phyloP scores from a whole-genome alignment of 371 early-diverging fungal genomes.

The Synchytrium microbalum region DNA sequence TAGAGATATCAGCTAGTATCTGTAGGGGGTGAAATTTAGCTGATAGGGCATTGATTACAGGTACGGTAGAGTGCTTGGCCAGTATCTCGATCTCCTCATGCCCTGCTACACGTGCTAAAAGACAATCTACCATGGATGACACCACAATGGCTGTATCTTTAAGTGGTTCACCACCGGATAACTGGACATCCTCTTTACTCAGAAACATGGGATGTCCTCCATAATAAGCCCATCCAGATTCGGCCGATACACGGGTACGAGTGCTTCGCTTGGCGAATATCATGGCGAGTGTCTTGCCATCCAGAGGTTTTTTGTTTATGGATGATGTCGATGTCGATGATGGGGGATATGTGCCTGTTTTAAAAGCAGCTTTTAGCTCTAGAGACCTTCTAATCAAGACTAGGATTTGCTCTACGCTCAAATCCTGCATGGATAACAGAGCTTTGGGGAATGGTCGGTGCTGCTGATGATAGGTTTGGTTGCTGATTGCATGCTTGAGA shows the following conservation, averaged over 20 bases:
- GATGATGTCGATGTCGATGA: background rate
- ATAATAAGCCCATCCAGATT: slow-evolving; percentile 79
- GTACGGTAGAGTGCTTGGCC: slow-evolving; percentile 78
- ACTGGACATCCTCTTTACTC: slow-evolving; percentile 86
- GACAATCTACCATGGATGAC: slow-evolving; percentile 86
- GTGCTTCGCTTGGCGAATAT: slow-evolving; percentile 91
- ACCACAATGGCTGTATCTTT: slow-evolving; percentile 83
- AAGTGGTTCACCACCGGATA: slow-evolving; percentile 82
- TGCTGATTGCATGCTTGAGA: too few relatives aligned
- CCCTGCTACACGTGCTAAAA: slow-evolving; percentile 84
- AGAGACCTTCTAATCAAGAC: slow-evolving; percentile 37
- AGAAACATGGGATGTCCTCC: slow-evolving; percentile 93
- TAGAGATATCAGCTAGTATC: slow-evolving; percentile 89
- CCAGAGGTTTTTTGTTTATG: slow-evolving; percentile 8
- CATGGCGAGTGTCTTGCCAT: slow-evolving; percentile 58
- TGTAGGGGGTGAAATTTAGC: slow-evolving; percentile 93
- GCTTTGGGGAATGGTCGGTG: background rate
- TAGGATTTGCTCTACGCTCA: slow-evolving; percentile 37
- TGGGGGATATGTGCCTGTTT: slow-evolving; percentile 19
- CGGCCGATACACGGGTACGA: slow-evolving; percentile 91
- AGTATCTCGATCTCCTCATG: slow-evolving; percentile 72
- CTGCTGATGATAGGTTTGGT: background rate
- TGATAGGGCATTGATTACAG: slow-evolving; percentile 91
- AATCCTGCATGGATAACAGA: slow-evolving; percentile 17
- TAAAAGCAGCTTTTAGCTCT: slow-evolving; percentile 46